Percentiles rank a stretch among this genome's conserved stretches.
Conservation (phyloP, 163 green algal species). For the Chlorella variabilis region DNA sequence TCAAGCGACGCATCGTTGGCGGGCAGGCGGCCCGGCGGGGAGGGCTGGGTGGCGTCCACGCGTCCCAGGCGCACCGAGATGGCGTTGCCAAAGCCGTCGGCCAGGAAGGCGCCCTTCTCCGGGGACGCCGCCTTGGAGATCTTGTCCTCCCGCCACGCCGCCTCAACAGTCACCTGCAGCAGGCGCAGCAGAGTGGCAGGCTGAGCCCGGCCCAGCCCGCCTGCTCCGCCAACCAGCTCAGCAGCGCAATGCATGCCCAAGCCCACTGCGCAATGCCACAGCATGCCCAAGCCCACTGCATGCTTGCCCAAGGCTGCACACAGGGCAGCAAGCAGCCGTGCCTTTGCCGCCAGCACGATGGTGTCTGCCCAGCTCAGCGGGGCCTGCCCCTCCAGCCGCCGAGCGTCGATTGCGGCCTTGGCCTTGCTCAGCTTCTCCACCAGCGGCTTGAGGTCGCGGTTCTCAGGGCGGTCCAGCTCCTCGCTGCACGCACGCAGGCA, state of each 20-base stretch:
- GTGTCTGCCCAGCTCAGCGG: conserved; percentile 81
- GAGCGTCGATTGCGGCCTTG: conserved; percentile 76
- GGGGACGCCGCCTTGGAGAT: conserved; percentile 41
- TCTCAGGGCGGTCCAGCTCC: conserved; percentile 76
- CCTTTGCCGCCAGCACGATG: conserved; percentile 73
- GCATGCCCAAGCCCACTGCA: too few relatives aligned
- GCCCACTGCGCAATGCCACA: too few relatives aligned
- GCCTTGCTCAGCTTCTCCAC: conserved; percentile 47
- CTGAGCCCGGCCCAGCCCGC: too few relatives aligned
- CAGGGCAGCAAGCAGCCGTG: conserved; percentile 7
- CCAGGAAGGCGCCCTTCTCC: conserved; percentile 16
- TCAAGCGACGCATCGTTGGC: conserved; percentile 48
- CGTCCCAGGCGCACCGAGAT: conserved; percentile 51
- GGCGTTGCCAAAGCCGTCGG: conserved; percentile 19
- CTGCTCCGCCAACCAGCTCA: too few relatives aligned
- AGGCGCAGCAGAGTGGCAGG: background rate
- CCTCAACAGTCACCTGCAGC: background rate
- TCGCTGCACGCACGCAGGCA: conserved; percentile 54
- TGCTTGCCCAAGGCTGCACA: background rate
- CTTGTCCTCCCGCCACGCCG: conserved; percentile 42
- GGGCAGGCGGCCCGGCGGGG: conserved; percentile 48
- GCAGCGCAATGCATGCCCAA: too few relatives aligned
- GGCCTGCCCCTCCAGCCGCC: conserved; percentile 37
- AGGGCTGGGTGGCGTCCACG: conserved; percentile 59
- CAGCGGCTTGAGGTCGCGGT: conserved; percentile 68